phyloP scores from a whole-genome alignment of 2,329 filamentous ascomycete species.

The Cladobotryum mycophilum region DNA sequence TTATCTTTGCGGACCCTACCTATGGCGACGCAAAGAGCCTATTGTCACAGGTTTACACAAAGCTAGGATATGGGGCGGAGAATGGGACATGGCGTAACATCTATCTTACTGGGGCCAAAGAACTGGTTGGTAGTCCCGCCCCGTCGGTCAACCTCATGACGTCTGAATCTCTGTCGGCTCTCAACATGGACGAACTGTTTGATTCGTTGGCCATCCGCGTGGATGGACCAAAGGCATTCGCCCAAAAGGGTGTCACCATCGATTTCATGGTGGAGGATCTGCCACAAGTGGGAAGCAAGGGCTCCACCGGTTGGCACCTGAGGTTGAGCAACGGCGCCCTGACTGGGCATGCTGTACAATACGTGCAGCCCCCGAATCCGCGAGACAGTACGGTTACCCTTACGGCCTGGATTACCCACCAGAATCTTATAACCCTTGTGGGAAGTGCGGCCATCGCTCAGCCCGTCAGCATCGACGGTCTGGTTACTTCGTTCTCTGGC shows the following conservation, averaged over 20 bases:
- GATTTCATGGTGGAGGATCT: conserved; percentile 2
- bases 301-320: background rate
- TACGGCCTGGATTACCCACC: background rate
- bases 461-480: background rate
- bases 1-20: conserved; percentile 23
- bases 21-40: conserved; percentile 14
- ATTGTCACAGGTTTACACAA: conserved; percentile 25
- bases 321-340: conserved; percentile 10
- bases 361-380: background rate
- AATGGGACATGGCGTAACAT: conserved; percentile 2
- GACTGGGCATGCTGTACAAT: background rate
- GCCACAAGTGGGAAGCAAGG: background rate
- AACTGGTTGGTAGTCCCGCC: conserved; percentile 20
- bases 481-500: background rate
- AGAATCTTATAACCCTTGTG: background rate
- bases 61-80: background rate
- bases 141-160: background rate
- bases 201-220: background rate
- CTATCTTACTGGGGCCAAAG: conserved; percentile 11
- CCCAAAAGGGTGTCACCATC: background rate
- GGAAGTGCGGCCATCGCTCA: background rate
- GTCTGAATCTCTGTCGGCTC: background rate
- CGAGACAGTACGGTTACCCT: background rate
- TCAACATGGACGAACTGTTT: conserved; percentile 1
- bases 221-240: background rate